Evolutionary conservation across 306 rosid genomes (phyloP).

Genomic region (Cyamopsis tetragonoloba): DNA sequence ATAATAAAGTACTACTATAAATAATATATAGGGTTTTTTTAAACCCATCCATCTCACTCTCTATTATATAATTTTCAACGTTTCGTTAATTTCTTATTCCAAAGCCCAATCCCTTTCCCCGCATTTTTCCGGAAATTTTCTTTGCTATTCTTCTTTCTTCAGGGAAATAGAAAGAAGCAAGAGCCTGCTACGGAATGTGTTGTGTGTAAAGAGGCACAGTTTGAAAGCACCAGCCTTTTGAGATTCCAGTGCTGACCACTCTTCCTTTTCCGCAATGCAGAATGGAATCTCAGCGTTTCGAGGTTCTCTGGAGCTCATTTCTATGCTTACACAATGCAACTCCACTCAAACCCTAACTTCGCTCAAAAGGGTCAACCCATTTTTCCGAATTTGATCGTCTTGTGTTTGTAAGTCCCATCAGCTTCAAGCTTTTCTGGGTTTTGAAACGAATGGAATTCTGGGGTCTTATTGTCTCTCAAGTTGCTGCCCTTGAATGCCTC

Average conservation of each 20-base stretch:
- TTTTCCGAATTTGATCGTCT: slow-evolving; percentile 20
- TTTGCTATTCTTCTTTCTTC: slow-evolving; percentile 31
- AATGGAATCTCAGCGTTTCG: slow-evolving; percentile 50
- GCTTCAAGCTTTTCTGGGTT: slow-evolving; percentile 23
- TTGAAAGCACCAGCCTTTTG: slow-evolving; percentile 17
- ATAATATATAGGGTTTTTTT: no score
- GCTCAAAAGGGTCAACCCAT: slow-evolving; percentile 38
- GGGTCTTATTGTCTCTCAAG: slow-evolving; percentile 31
- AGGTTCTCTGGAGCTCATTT: slow-evolving; percentile 43
- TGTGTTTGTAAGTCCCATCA: slow-evolving; percentile 12
- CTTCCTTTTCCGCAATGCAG: slow-evolving; percentile 47
- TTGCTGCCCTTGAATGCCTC: slow-evolving; percentile 28
- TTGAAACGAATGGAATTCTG: slow-evolving; percentile 12
- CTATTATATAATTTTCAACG: neutral
- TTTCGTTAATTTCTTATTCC: neutral
- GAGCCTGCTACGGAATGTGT: slow-evolving; percentile 40
- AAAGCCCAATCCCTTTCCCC: slow-evolving; percentile 26
- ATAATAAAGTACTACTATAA: no score
- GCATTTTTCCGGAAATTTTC: slow-evolving; percentile 35
- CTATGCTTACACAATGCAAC: neutral
- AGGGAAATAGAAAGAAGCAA: slow-evolving; percentile 17
- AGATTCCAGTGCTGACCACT: slow-evolving; percentile 26
- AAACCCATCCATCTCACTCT: neutral
- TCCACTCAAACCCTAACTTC: slow-evolving; percentile 51
- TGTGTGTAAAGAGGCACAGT: slow-evolving; percentile 21